phyloP scores from a whole-genome alignment of 352 stramenopile genomes.

The Globisporangium nunn region DNA sequence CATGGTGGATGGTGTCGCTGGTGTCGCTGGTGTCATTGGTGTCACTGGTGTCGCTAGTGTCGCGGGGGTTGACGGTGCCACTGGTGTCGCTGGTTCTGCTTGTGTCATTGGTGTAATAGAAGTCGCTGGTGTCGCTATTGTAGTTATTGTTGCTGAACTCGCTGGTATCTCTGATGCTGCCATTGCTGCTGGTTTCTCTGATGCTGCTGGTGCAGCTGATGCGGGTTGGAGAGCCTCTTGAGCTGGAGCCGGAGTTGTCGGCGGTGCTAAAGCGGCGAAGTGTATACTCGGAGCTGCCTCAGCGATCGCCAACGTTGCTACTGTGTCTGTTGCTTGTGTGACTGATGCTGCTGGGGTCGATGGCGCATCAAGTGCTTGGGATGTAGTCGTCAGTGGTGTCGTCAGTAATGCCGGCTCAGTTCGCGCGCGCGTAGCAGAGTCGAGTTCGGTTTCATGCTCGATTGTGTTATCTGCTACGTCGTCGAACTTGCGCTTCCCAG shows the following conservation, averaged over 20 bases:
- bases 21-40: neutral
- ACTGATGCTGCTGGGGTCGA: neutral
- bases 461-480: neutral
- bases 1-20: neutral
- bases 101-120: neutral
- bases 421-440: neutral
- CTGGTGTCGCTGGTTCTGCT: neutral
- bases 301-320: neutral
- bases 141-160: neutral
- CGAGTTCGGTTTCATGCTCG: neutral
- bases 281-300: too few species aligned
- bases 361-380: neutral
- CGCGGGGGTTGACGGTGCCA: neutral
- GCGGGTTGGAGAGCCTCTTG: too few species aligned
- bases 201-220: neutral
- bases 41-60: neutral
- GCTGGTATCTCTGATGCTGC: neutral
- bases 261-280: too few species aligned
- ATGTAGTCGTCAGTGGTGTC: neutral
- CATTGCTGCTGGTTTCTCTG: neutral
- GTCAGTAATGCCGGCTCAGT: neutral
- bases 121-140: neutral
- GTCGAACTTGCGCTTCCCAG: slow-evolving; percentile 10
- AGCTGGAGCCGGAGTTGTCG: too few species aligned
- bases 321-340: neutral